A percentile compares a stretch with the other conserved stretches of the same genome.
phyloP scores from a whole-genome alignment of 352 stramenopile genomes.

The Phytopythium helicoides region DNA sequence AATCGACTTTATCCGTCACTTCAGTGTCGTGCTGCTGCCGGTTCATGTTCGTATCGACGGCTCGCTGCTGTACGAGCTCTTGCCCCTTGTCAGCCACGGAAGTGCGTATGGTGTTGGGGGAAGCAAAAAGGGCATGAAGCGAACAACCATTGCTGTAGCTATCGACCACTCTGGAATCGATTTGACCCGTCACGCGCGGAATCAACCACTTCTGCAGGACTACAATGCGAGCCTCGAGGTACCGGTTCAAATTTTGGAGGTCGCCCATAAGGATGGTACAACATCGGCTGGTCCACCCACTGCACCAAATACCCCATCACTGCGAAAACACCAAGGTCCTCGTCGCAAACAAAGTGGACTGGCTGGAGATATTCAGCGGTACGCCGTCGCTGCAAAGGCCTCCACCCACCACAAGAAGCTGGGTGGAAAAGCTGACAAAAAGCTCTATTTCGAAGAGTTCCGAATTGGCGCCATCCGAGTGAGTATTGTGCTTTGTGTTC shows the following conservation, averaged over 20 bases:
- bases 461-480: constrained; percentile 79
- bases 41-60: constrained; percentile 83
- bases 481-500: constrained; percentile 8
- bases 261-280: constrained; percentile 58
- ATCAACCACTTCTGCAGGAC: constrained; percentile 56
- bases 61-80: constrained; percentile 71
- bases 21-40: constrained; percentile 65
- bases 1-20: constrained; percentile 87
- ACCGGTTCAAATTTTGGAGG: constrained; percentile 67
- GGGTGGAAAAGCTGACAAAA: constrained; percentile 66
- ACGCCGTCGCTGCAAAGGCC: constrained; percentile 9
- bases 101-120: constrained; percentile 35
- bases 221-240: constrained; percentile 75
- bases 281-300: constrained; percentile 36
- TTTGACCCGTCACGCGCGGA: constrained; percentile 32
- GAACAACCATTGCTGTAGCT: constrained; percentile 20
- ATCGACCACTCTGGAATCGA: constrained; percentile 25
- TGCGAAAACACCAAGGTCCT: constrained; percentile 18
- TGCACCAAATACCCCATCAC: constrained; percentile 26
- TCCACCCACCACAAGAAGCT: constrained; percentile 18
- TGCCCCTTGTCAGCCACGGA: constrained; percentile 57
- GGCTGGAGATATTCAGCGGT: constrained; percentile 33
- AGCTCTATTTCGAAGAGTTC: constrained; percentile 90
- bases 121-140: constrained; percentile 16
- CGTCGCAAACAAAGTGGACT: constrained; percentile 23